phyloP scores from a whole-genome alignment of 2,329 filamentous ascomycete species.

The Stemphylium lycopersici region DNA sequence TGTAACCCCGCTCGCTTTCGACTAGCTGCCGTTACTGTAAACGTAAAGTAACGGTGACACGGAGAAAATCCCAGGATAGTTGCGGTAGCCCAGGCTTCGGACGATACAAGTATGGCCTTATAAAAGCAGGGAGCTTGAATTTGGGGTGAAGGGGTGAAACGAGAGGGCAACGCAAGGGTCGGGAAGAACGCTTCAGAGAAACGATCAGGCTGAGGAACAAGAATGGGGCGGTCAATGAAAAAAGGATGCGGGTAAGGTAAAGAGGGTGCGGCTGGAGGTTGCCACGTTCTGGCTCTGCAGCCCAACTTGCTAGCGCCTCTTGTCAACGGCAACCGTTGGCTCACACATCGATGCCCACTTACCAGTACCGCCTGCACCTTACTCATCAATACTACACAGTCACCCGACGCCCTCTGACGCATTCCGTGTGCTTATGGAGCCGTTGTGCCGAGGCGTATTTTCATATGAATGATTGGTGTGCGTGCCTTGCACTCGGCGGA shows the following conservation, averaged over 20 bases:
- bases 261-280: constrained; percentile 10
- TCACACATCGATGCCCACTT: not conserved
- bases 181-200: too few relatives aligned
- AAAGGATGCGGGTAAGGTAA: constrained; percentile 2
- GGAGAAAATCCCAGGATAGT: too few relatives aligned
- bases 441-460: constrained; percentile 4
- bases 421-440: not conserved
- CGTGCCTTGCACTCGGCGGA: constrained; percentile 17
- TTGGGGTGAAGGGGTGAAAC: too few relatives aligned
- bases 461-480: constrained; percentile 5
- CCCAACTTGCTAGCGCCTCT: constrained; percentile 8
- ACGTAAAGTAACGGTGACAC: too few relatives aligned
- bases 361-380: constrained; percentile 1
- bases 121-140: too few relatives aligned
- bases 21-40: too few relatives aligned
- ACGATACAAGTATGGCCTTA: too few relatives aligned
- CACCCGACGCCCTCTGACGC: constrained; percentile 5
- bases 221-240: too few relatives aligned
- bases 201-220: too few relatives aligned
- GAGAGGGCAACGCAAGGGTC: too few relatives aligned
- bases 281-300: not conserved
- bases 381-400: constrained; percentile 17
- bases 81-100: too few relatives aligned
- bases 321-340: not conserved
- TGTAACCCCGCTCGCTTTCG: too few relatives aligned